These are phyloP conservation scores for Aspergillus asperescens DNA, from an alignment of 495 filamentous ascomycete species.

Conservation along the genomic window DNA sequence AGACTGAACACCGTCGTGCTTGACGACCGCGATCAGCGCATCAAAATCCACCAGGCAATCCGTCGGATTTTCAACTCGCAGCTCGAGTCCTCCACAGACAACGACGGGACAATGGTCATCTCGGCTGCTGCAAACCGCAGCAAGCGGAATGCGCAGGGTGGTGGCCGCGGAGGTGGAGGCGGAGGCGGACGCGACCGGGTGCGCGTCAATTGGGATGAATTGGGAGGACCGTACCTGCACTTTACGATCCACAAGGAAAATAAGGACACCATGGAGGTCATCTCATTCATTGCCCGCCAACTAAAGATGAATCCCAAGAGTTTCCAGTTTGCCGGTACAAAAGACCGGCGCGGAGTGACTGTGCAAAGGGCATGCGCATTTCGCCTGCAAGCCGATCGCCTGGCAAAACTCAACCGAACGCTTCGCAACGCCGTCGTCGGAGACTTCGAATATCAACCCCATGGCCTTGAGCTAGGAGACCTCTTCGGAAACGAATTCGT, in stretches of 20 bases:
- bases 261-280: conserved; percentile 92
- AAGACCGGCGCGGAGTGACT: conserved; percentile 86
- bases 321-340: conserved; percentile 88
- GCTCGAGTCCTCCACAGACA: conserved; percentile 58
- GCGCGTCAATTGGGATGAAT: conserved; percentile 52
- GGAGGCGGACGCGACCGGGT: conserved; percentile 18
- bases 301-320: conserved; percentile 61
- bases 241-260: conserved; percentile 98
- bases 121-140: conserved; percentile 43
- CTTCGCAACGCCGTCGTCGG: conserved; percentile 65
- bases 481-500: conserved; percentile 85
- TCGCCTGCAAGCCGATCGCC: conserved; percentile 55
- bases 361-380: conserved; percentile 75
- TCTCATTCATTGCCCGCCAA: conserved; percentile 63
- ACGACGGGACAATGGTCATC: conserved; percentile 55
- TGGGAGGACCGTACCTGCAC: conserved; percentile 77
- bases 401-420: conserved; percentile 57
- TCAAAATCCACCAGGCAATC: conserved; percentile 59
- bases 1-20: conserved; percentile 40
- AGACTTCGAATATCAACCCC: conserved; percentile 64
- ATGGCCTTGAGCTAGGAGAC: conserved; percentile 74
- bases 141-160: conserved; percentile 29
- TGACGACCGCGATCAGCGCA: conserved; percentile 54
- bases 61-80: conserved; percentile 63
- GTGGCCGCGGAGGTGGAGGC: conserved; percentile 23